A percentile compares a stretch with the other conserved stretches of the same genome.
Evolutionary conservation across 768 basidiomycete species (phyloP).

Genomic region (Kwoniella botswanensis): DNA sequence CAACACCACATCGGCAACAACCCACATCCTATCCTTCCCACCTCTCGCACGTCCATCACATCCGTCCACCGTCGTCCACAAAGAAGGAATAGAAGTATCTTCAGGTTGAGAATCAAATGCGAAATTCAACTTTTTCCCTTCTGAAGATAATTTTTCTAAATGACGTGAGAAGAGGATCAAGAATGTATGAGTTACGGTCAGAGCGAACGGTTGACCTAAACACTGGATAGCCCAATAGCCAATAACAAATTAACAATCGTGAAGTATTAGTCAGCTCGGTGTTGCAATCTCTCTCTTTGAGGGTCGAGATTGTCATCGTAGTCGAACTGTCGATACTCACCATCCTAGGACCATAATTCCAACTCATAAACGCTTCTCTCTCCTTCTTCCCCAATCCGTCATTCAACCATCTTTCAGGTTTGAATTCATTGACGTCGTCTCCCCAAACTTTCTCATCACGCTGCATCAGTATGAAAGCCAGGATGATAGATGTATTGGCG

Average conservation of each 20-base stretch:
- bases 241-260: too few relatives aligned
- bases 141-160: conserved; percentile 8
- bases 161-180: conserved; percentile 35
- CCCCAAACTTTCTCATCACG: conserved; percentile 75
- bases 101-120: conserved; percentile 38
- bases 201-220: conserved; percentile 51
- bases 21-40: conserved; percentile 47
- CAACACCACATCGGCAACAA: conserved; percentile 47
- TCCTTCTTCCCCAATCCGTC: conserved; percentile 58
- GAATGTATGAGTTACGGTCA: conserved; percentile 41
- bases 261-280: too few relatives aligned
- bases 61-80: conserved; percentile 27
- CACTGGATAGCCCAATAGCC: conserved; percentile 29
- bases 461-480: conserved; percentile 69
- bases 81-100: conserved; percentile 32
- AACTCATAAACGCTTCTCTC: conserved; percentile 38
- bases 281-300: too few relatives aligned
- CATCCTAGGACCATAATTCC: conserved; percentile 52
- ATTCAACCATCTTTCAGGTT: conserved; percentile 75
- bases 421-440: conserved; percentile 73
- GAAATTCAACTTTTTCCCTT: conserved; percentile 11
- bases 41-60: conserved; percentile 39
- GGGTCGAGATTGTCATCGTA: too few relatives aligned
- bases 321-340: conserved; percentile 26
- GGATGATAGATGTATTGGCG: conserved; percentile 62